Percentiles rank a stretch among this genome's conserved stretches.
Evolutionary conservation across 768 basidiomycete genomes (phyloP).

Genomic region (Leucocoprinus sp.): DNA sequence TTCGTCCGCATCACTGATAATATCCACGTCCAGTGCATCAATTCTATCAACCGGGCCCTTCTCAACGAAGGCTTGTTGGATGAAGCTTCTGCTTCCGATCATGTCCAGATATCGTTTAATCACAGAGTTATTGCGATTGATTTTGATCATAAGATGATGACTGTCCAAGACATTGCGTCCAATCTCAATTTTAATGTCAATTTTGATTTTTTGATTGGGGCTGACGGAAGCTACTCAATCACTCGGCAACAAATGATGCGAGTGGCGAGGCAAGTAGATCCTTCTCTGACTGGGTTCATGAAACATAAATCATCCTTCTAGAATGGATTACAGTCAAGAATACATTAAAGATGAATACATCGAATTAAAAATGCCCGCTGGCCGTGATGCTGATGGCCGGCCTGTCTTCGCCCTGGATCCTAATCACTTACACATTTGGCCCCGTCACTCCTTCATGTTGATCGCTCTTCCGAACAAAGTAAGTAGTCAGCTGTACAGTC

Average conservation of each 20-base stretch:
- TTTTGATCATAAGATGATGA: slow-evolving; percentile 56
- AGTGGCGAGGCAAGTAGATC: slow-evolving; percentile 62
- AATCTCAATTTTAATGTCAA: slow-evolving; percentile 35
- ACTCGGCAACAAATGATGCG: slow-evolving; percentile 94
- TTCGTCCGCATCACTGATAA: slow-evolving; percentile 11
- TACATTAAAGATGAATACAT: slow-evolving; percentile 96
- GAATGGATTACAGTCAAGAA: slow-evolving; percentile 92
- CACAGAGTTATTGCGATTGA: slow-evolving; percentile 75
- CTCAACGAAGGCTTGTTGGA: slow-evolving; percentile 83
- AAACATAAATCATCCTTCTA: slow-evolving; percentile 29
- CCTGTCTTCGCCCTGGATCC: slow-evolving; percentile 81
- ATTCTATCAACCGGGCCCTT: slow-evolving; percentile 84
- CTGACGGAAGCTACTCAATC: slow-evolving; percentile 91
- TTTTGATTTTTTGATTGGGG: slow-evolving; percentile 83
- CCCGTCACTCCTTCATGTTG: slow-evolving; percentile 98
- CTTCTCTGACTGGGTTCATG: slow-evolving; percentile 15
- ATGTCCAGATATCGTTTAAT: slow-evolving; percentile 66
- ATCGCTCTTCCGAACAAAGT: slow-evolving; percentile 98
- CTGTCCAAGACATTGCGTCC: slow-evolving; percentile 38
- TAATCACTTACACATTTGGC: slow-evolving; percentile 98
- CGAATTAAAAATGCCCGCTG: slow-evolving; percentile 92
- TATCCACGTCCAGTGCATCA: slow-evolving; percentile 63
- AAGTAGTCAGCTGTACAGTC: slow-evolving; percentile 16
- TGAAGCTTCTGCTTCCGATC: slow-evolving; percentile 53
- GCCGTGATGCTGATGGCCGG: slow-evolving; percentile 48